These are phyloP conservation scores for Sonneratia alba DNA, from an alignment of 345 rosid species.

Conservation along the genomic window DNA sequence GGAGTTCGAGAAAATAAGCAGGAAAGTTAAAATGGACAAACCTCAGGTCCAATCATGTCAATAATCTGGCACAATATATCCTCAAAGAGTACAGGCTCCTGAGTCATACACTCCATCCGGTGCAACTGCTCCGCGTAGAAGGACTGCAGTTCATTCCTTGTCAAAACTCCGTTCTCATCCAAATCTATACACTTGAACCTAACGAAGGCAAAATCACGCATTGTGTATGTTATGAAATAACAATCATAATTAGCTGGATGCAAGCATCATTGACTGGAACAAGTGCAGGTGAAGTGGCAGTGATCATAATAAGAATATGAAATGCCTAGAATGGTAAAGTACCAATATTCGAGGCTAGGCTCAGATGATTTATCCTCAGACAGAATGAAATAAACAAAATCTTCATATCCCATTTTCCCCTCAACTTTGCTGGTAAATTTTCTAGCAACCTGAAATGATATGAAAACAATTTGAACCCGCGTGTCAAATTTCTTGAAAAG, in stretches of 20 bases:
- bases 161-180: slow-evolving; percentile 72
- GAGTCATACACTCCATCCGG: slow-evolving; percentile 77
- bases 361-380: slow-evolving; percentile 92
- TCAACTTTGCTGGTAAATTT: slow-evolving; percentile 78
- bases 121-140: slow-evolving; percentile 85
- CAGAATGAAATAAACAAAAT: slow-evolving; percentile 85
- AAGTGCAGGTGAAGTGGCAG: not conserved
- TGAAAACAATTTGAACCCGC: not conserved
- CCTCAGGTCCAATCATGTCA: slow-evolving; percentile 88
- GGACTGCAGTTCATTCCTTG: slow-evolving; percentile 70
- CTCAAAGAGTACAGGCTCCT: slow-evolving; percentile 68
- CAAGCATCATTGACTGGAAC: not conserved
- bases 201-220: not conserved
- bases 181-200: slow-evolving; percentile 94
- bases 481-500: not conserved
- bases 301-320: not conserved
- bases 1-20: slow-evolving; percentile 2
- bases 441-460: slow-evolving; percentile 46
- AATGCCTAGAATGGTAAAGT: slow-evolving; percentile 1
- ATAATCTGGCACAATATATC: slow-evolving; percentile 80
- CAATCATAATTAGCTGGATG: not conserved
- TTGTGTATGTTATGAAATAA: not conserved
- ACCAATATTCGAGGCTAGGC: slow-evolving; percentile 97
- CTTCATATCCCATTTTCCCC: slow-evolving; percentile 97
- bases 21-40: slow-evolving; percentile 12